phyloP scores from a whole-genome alignment of 2,329 filamentous ascomycete species.

The Xylariaceae sp. region DNA sequence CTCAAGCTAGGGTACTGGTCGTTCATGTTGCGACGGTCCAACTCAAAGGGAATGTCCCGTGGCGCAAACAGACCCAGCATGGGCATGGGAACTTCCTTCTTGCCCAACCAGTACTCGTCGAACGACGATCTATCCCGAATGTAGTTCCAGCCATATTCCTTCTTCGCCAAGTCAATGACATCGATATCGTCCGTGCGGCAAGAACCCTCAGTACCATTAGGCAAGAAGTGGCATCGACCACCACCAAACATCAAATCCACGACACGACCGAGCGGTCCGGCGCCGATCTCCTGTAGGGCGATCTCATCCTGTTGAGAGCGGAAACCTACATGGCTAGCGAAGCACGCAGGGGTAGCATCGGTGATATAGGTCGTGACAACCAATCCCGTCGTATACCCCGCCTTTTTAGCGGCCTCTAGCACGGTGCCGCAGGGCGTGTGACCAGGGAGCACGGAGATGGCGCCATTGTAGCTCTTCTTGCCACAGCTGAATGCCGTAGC shows the following conservation, averaged over 20 bases:
- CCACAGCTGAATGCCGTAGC: constrained; percentile 94
- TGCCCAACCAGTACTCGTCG: constrained; percentile 63
- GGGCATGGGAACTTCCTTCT: constrained; percentile 64
- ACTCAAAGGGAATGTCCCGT: constrained; percentile 83
- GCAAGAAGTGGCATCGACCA: constrained; percentile 86
- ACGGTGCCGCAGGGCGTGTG: constrained; percentile 84
- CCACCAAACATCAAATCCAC: constrained; percentile 93
- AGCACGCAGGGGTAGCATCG: constrained; percentile 93
- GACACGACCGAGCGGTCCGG: constrained; percentile 77
- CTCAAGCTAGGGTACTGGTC: constrained; percentile 81
- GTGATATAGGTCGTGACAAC: constrained; percentile 94
- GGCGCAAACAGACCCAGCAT: constrained; percentile 80
- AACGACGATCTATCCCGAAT: constrained; percentile 68
- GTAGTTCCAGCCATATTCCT: constrained; percentile 75
- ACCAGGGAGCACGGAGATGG: constrained; percentile 84
- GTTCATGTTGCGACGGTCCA: constrained; percentile 76
- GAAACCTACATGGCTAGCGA: constrained; percentile 78
- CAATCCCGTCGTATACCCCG: constrained; percentile 86
- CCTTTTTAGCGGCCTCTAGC: constrained; percentile 86
- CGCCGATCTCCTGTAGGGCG: constrained; percentile 84
- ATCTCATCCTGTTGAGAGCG: constrained; percentile 83
- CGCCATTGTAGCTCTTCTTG: constrained; percentile 92
- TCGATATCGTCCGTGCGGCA: constrained; percentile 78
- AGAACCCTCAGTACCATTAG: constrained; percentile 73
- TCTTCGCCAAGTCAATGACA: constrained; percentile 64